phyloP scores from a whole-genome alignment of 495 filamentous ascomycete genomes.

The Penicillium diatomitis region DNA sequence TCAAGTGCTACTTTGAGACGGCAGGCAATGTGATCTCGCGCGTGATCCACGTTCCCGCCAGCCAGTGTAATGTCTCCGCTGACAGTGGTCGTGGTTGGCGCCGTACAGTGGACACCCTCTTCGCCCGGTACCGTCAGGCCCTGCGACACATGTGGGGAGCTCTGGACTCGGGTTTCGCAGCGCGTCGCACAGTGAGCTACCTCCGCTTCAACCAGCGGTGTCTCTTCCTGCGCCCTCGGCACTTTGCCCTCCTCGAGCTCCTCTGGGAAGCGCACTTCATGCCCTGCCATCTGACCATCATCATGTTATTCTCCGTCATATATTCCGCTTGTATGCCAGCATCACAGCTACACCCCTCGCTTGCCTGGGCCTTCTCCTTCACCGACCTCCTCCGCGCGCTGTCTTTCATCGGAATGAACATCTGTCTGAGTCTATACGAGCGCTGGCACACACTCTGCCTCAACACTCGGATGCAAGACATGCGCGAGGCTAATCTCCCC shows the following conservation, averaged over 20 bases:
- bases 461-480: conserved; percentile 46
- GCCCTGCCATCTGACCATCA: conserved; percentile 51
- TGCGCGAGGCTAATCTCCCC: conserved; percentile 51
- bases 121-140: conserved; percentile 56
- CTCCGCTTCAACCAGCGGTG: conserved; percentile 17
- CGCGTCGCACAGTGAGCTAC: conserved; percentile 18
- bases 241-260: conserved; percentile 44
- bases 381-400: conserved; percentile 48
- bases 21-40: conserved; percentile 48
- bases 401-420: conserved; percentile 49
- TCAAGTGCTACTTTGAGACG: conserved; percentile 65
- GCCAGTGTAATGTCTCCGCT: conserved; percentile 57
- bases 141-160: conserved; percentile 66
- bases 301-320: conserved; percentile 49
- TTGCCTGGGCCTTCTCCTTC: conserved; percentile 44
- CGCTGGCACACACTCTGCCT: conserved; percentile 50
- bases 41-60: conserved; percentile 50
- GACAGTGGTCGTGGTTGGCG: conserved; percentile 39
- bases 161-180: conserved; percentile 54
- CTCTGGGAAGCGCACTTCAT: conserved; percentile 64
- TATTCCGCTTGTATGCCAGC: conserved; percentile 42
- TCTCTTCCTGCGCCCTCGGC: conserved; percentile 18
- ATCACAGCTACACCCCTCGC: conserved; percentile 34
- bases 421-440: conserved; percentile 55
- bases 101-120: conserved; percentile 37